Evolutionary conservation across 2,329 filamentous ascomycete species (phyloP), one percentile per base, ranked within the genome.

Genomic region (Diaporthe destruens): DNA sequence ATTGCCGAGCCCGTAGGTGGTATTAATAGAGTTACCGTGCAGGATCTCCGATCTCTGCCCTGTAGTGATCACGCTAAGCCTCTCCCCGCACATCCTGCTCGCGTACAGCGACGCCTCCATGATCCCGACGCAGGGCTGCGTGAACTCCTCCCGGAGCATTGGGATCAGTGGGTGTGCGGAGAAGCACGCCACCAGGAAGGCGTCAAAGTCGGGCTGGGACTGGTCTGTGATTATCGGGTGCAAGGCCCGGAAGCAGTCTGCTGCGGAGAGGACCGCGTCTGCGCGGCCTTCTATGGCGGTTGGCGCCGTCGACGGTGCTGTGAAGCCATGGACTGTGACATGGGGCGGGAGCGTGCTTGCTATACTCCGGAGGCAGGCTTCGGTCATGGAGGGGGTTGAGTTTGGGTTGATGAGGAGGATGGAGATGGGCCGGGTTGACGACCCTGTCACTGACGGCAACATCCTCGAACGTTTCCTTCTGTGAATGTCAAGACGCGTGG

Each of bases 361-460:
- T 18, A 87, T 77, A 59, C 83, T 84, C 16, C 80, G 78, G 1
- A 88, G 78, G 77, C 86, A 87, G 54, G 83, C 84, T 44, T 87
- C 81, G 29, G 89, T 91, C 88, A 91, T 91, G 65, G 84, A 83
- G 74, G 81, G 75, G 1, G 87, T 89, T 14, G 88, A 89, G 79
- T 91, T 91, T 25, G 90, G 89, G 77, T 92, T 91, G 81, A 91
- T 89, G 75, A 91, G 81, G 51, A 91, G 84, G 72, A 90, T 87
- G 71, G 77, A 81, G 73, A 80, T 80, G 36, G 67, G 71, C 29
- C 47, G 71, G 23, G 66, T 73, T 2, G 54, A 69, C 6, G 59
- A 51, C 29, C 73, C 73, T 23, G 71, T 71, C 39, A 74, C 73
- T 2, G 73, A 73, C 0, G 55, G 66, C 14, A 73, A 14, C 61